phyloP scores from a whole-genome alignment of 2,329 filamentous ascomycete species.

The Epicoccum nigrum region DNA sequence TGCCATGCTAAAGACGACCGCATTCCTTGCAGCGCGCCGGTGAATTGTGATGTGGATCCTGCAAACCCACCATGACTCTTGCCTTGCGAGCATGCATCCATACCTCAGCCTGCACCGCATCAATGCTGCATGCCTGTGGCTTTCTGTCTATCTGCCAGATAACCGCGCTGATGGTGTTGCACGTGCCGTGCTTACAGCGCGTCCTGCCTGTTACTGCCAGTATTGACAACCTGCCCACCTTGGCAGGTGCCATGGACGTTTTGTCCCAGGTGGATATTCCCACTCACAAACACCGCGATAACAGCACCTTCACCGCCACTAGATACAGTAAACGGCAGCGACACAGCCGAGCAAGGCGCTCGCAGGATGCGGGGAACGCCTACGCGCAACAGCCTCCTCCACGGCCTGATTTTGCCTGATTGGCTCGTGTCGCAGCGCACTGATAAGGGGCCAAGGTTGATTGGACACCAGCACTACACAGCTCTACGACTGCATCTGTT shows the following conservation, averaged over 20 bases:
- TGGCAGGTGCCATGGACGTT: slow-evolving; percentile 11
- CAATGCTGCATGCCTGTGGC: not conserved
- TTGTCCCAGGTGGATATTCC: too few species aligned
- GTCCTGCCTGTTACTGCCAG: not conserved
- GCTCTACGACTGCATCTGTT: slow-evolving; percentile 13
- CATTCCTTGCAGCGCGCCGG: slow-evolving; percentile 14
- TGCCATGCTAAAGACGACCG: slow-evolving; percentile 14
- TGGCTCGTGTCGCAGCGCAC: slow-evolving; percentile 8
- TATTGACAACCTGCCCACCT: slow-evolving; percentile 13
- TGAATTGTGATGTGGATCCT: slow-evolving; percentile 12
- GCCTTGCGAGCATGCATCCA: not conserved
- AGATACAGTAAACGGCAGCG: slow-evolving; percentile 10
- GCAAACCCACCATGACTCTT: slow-evolving; percentile 9
- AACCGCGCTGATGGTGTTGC: not conserved
- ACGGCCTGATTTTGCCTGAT: slow-evolving; percentile 8
- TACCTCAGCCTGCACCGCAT: not conserved
- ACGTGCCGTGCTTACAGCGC: slow-evolving; percentile 11
- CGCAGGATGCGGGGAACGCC: slow-evolving; percentile 12
- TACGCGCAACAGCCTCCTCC: slow-evolving; percentile 5
- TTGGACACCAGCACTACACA: slow-evolving; percentile 6
- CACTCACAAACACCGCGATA: slow-evolving; percentile 10
- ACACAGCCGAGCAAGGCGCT: slow-evolving; percentile 9
- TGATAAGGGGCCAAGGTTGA: slow-evolving; percentile 12
- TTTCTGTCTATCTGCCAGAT: not conserved
- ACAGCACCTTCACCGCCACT: slow-evolving; percentile 18